phyloP scores from a whole-genome alignment of 495 filamentous ascomycete species.

The Aspergillus ostianus region DNA sequence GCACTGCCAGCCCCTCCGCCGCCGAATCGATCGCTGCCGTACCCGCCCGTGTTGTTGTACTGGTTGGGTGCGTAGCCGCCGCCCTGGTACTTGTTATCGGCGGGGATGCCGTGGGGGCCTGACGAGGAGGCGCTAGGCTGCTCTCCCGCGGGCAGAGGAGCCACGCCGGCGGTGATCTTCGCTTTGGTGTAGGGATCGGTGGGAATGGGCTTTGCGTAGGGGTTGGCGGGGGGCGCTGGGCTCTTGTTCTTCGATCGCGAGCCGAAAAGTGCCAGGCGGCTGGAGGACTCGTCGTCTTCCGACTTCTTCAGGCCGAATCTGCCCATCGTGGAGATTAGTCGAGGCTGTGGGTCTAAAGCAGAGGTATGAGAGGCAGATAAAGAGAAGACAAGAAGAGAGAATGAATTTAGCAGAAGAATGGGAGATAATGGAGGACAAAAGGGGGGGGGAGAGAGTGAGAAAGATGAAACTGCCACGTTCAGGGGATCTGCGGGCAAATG shows the following conservation, averaged over 20 bases:
- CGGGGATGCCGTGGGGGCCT: constrained; percentile 36
- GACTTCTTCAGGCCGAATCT: constrained; percentile 60
- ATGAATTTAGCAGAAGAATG: background rate
- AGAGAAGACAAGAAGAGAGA: constrained; percentile 10
- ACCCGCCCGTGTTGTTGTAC: constrained; percentile 62
- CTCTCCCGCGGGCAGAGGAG: constrained; percentile 28
- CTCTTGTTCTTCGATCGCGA: constrained; percentile 59
- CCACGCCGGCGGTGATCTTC: constrained; percentile 48
- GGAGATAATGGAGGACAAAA: constrained; percentile 10
- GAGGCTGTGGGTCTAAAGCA: constrained; percentile 10
- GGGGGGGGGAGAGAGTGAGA: constrained; percentile 9
- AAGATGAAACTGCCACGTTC: constrained; percentile 11
- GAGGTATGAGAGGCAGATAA: constrained; percentile 12
- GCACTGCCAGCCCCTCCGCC: constrained; percentile 25
- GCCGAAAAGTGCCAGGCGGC: constrained; percentile 59
- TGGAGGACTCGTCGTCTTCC: constrained; percentile 56
- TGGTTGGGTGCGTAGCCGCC: constrained; percentile 61
- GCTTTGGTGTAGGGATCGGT: constrained; percentile 64
- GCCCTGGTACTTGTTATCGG: constrained; percentile 46
- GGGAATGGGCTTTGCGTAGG: constrained; percentile 64
- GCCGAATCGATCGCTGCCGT: constrained; percentile 64
- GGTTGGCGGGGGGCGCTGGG: constrained; percentile 53
- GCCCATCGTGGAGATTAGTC: constrained; percentile 50
- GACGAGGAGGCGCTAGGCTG: constrained; percentile 22
- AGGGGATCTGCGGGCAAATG: constrained; percentile 27